phyloP scores from a whole-genome alignment of 2,329 filamentous ascomycete genomes.

The Ceratocystis ficicola region DNA sequence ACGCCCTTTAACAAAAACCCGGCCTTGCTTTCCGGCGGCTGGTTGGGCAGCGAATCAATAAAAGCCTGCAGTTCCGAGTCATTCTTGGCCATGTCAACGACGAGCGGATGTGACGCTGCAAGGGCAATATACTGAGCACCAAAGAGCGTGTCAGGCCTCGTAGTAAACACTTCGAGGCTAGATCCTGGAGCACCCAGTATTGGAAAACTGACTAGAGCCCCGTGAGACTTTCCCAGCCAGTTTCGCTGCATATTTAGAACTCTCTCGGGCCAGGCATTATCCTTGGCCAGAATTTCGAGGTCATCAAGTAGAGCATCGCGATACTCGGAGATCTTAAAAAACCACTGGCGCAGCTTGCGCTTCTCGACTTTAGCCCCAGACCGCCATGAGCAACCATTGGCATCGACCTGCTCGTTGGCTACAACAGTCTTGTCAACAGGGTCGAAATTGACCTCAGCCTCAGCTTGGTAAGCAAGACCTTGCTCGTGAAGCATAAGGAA shows the following conservation, averaged over 20 bases:
- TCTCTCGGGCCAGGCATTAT: conserved; percentile 65
- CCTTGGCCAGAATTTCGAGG: conserved; percentile 50
- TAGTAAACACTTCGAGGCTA: conserved; percentile 65
- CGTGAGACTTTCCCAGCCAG: conserved; percentile 72
- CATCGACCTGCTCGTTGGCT: conserved; percentile 87
- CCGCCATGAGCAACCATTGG: conserved; percentile 73
- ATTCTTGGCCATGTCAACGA: conserved; percentile 45
- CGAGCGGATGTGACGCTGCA: conserved; percentile 59
- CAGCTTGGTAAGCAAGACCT: conserved; percentile 69
- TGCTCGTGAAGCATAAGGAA: conserved; percentile 65
- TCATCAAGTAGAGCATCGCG: conserved; percentile 60
- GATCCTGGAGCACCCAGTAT: conserved; percentile 36
- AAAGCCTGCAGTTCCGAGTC: conserved; percentile 56
- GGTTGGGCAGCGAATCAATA: conserved; percentile 47
- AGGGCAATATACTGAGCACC: conserved; percentile 77
- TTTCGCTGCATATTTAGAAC: conserved; percentile 75
- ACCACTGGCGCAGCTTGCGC: conserved; percentile 73
- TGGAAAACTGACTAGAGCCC: conserved; percentile 60
- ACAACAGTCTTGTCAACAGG: conserved; percentile 80
- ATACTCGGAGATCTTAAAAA: conserved; percentile 70
- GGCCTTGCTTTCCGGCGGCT: conserved; percentile 45
- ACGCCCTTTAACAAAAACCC: conserved; percentile 56
- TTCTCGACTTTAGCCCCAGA: conserved; percentile 78
- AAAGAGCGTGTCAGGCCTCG: conserved; percentile 73
- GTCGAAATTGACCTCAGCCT: conserved; percentile 81